Evolutionary conservation across 331 rosid genomes (phyloP).

Genomic region (Acacia pycnantha): DNA sequence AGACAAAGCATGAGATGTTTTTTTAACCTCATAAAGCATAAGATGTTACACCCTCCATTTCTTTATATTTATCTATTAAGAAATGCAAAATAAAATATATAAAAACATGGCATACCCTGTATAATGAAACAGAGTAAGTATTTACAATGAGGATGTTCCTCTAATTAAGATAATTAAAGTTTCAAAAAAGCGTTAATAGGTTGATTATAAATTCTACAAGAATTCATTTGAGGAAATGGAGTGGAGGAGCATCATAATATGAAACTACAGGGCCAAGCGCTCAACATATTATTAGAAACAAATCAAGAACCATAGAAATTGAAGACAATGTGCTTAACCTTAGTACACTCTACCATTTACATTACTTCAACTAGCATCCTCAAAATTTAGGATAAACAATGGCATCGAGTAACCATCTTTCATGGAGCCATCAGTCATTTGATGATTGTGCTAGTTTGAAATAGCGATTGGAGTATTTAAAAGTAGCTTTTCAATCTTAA

Average conservation of each 20-base stretch:
- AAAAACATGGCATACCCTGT: too few species aligned
- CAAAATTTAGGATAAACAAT: neutral
- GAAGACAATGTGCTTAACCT: neutral
- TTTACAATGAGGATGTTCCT: neutral
- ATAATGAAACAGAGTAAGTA: neutral
- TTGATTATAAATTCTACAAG: too few species aligned
- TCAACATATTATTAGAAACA: conserved; percentile 5
- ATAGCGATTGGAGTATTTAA: too few species aligned
- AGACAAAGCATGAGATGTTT: neutral
- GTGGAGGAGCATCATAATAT: neutral
- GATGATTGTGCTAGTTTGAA: too few species aligned
- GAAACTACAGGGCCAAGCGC: conserved; percentile 1
- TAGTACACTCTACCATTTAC: conserved; percentile 3
- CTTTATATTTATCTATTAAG: too few species aligned
- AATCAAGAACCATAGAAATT: neutral
- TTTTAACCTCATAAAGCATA: neutral
- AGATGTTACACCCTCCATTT: neutral
- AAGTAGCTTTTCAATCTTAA: too few species aligned
- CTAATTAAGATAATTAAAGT: neutral
- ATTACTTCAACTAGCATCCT: neutral
- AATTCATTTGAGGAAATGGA: neutral
- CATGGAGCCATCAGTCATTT: conserved; percentile 57
- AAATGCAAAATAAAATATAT: too few species aligned
- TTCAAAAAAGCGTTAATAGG: neutral
- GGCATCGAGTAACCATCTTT: conserved; percentile 10